A percentile compares a stretch with the other conserved stretches of the same genome.
Conservation (phyloP, 108 stramenopile genomes). For the Chaetoceros tenuissimus region DNA sequence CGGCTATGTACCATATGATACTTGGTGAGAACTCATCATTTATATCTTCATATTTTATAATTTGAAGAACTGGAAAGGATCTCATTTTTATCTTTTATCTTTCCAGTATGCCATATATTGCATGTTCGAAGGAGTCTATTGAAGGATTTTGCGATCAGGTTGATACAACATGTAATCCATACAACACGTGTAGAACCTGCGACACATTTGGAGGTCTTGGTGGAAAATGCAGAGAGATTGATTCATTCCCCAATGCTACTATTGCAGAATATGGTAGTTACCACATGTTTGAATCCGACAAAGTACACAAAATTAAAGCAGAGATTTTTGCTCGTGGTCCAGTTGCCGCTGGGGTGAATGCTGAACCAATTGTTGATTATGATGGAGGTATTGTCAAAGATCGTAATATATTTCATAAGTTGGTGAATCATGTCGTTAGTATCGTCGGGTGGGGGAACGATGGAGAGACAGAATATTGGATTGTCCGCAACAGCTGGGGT, state of each 20-base stretch:
- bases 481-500: constrained; percentile 80
- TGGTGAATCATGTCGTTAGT: constrained; percentile 64
- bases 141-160: constrained; percentile 69
- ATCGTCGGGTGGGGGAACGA: constrained; percentile 84
- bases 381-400: constrained; percentile 54
- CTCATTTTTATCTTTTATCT: too few species aligned
- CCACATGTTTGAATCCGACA: constrained; percentile 28
- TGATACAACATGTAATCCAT: constrained; percentile 55
- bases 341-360: constrained; percentile 87
- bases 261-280: constrained; percentile 86
- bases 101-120: constrained; percentile 74
- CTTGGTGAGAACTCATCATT: too few species aligned
- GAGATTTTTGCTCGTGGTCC: constrained; percentile 94
- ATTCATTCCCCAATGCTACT: constrained; percentile 72
- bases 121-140: constrained; percentile 64
- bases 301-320: constrained; percentile 62
- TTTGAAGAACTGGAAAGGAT: too few species aligned
- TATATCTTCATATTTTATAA: too few species aligned
- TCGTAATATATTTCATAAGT: constrained; percentile 23
- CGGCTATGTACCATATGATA: constrained; percentile 62
- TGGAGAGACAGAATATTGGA: constrained; percentile 64
- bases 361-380: constrained; percentile 54
- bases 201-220: constrained; percentile 25
- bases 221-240: constrained; percentile 27
- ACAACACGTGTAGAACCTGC: constrained; percentile 72